Base-by-base conservation (phyloP, 805 yeast species). In the Osmozyma mogii region DNA sequence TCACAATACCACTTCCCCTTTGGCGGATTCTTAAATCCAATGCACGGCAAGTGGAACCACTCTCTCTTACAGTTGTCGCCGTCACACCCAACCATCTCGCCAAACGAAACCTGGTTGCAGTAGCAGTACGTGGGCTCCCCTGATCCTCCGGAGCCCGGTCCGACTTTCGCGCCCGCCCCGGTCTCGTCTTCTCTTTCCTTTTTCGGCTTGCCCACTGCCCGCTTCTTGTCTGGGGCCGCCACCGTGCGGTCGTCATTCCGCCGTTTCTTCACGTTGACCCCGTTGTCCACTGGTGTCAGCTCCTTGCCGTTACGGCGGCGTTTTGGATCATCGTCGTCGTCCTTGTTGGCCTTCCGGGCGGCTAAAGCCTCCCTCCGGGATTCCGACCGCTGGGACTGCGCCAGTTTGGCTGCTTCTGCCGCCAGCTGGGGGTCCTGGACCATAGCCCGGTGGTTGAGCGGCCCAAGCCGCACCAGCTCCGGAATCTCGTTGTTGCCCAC, bases 11-110 rank as follows among this genome's bases (percentile, higher is more conserved):
- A 66, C 38, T 58, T 67, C 2, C 65, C 63, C 60, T 78, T 82
- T 2, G 96, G 97, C 4, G 89, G 72, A 28, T 85, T 78, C 29
- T 78, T 75, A 44, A 87, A 68, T 1, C 95, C 95, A 24, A 84
- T 82, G 56, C 97, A 88, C 11, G 94, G 94, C 43, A 89, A 63
- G 61, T 88, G 97, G 59, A 88, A 88, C 97, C 97, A 88, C 54
- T 88, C 97, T 31, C 85, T 67, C 51, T 78, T 78, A 61, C 97
- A 89, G 35, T 78, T 75, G 20, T 84, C 88, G 9, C 96, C 96
- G 49, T 92, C 98, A 59, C 98, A 92, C 2, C 95, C 98, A 36
- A 92, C 96, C 98, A 92, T 92, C 49, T 92, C 97, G 12, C 98
- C 98, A 51, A 83, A 92, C 4, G 96, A 89, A 1, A 88, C 95